Percentiles rank a stretch among this genome's conserved stretches.
These are phyloP conservation scores for Amylocystis lapponica DNA, from an alignment of 768 basidiomycete species.

Conservation along the genomic window DNA sequence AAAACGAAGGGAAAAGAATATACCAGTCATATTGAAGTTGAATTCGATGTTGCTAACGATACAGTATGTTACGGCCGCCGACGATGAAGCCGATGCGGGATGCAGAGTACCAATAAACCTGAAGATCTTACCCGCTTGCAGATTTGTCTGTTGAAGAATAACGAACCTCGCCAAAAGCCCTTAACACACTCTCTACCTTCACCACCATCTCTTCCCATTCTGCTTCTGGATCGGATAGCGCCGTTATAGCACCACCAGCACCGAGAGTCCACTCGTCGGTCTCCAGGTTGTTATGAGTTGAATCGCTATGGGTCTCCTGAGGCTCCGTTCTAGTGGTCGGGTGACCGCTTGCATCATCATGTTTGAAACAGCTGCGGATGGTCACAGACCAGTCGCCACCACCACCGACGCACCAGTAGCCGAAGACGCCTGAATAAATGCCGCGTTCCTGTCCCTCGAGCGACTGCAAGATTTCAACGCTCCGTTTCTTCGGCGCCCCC, in stretches of 20 bases:
- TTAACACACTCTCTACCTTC: slow-evolving; percentile 78
- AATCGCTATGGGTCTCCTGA: neutral
- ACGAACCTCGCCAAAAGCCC: slow-evolving; percentile 40
- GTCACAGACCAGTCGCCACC: slow-evolving; percentile 91
- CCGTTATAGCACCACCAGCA: slow-evolving; percentile 96
- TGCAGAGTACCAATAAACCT: neutral
- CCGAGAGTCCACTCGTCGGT: slow-evolving; percentile 72
- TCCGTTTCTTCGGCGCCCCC: slow-evolving; percentile 92
- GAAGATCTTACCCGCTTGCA: neutral
- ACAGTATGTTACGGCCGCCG: slow-evolving; percentile 2
- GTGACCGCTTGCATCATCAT: slow-evolving; percentile 33
- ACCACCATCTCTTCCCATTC: slow-evolving; percentile 95
- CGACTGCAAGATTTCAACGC: slow-evolving; percentile 80
- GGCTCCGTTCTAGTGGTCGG: neutral
- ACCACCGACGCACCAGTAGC: slow-evolving; percentile 88
- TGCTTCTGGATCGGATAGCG: slow-evolving; percentile 73
- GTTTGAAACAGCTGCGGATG: slow-evolving; percentile 88
- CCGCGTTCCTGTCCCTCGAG: slow-evolving; percentile 70
- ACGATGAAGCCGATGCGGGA: slow-evolving; percentile 12
- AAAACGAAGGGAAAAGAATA: too few species aligned
- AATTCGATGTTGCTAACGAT: slow-evolving; percentile 2
- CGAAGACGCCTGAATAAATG: slow-evolving; percentile 89
- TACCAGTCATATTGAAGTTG: neutral
- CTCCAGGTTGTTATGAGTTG: neutral
- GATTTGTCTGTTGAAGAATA: slow-evolving; percentile 2